A percentile compares a stretch with the other conserved stretches of the same genome.
phyloP scores from a whole-genome alignment of 192 early-diverging fungal species.

The Coemansia sp. region DNA sequence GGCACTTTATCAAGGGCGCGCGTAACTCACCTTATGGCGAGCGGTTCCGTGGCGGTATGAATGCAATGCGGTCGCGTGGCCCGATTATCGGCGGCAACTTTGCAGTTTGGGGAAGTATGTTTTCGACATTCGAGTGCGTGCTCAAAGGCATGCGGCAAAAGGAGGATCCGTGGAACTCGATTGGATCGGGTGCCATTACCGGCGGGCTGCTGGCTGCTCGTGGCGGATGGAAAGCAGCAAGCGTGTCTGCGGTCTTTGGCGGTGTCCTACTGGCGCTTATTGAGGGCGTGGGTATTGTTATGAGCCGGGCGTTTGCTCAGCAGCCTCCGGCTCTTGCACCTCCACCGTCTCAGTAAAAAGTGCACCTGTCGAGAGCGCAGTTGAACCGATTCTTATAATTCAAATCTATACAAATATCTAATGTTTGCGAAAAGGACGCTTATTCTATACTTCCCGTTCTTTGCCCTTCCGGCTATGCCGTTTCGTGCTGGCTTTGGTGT shows the following conservation, averaged over 20 bases:
- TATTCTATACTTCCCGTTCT: slow-evolving; percentile 23
- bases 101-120: slow-evolving; percentile 99
- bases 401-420: background rate
- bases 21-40: slow-evolving; percentile 97
- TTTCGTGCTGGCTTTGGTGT: background rate
- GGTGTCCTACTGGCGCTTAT: slow-evolving; percentile 91
- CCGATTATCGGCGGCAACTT: slow-evolving; percentile 98
- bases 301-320: slow-evolving; percentile 67
- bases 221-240: slow-evolving; percentile 70
- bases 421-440: background rate
- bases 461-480: slow-evolving; percentile 42
- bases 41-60: slow-evolving; percentile 80
- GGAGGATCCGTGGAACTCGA: slow-evolving; percentile 99
- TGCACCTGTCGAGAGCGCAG: background rate
- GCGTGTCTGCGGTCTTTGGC: slow-evolving; percentile 86
- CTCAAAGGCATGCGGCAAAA: slow-evolving; percentile 92
- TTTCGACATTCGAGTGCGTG: slow-evolving; percentile 95
- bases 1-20: slow-evolving; percentile 98
- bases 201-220: slow-evolving; percentile 94
- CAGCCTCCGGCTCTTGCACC: slow-evolving; percentile 57
- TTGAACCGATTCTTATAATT: background rate
- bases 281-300: slow-evolving; percentile 88
- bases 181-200: slow-evolving; percentile 89
- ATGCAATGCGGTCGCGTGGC: slow-evolving; percentile 88
- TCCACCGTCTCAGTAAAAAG: slow-evolving; percentile 33